Evolutionary conservation across 2,329 filamentous ascomycete genomes (phyloP).

Genomic region (Didymella arachidicola): DNA sequence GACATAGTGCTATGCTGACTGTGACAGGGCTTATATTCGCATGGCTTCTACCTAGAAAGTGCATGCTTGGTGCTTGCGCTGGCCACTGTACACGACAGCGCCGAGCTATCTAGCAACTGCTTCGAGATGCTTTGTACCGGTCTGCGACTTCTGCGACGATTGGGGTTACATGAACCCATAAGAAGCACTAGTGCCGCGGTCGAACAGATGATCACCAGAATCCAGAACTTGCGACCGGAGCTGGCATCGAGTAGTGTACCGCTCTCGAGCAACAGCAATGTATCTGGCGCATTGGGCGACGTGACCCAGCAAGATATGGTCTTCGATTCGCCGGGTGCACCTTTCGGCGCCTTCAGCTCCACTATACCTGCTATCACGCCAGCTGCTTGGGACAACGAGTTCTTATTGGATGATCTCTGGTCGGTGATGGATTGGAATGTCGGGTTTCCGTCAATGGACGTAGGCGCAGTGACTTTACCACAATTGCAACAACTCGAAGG

Average conservation of each 20-base stretch:
- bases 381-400: background rate
- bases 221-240: background rate
- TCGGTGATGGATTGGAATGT: slow-evolving; percentile 21
- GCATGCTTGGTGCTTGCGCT: slow-evolving; percentile 16
- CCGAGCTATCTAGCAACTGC: background rate
- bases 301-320: background rate
- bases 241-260: background rate
- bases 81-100: slow-evolving; percentile 5
- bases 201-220: slow-evolving; percentile 16
- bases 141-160: slow-evolving; percentile 1
- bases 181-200: slow-evolving; percentile 9
- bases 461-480: background rate
- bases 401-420: slow-evolving; percentile 20
- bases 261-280: background rate
- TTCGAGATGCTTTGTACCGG: slow-evolving; percentile 9
- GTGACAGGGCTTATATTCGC: slow-evolving; percentile 5
- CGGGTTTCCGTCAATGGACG: slow-evolving; percentile 14
- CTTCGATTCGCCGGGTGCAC: background rate
- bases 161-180: slow-evolving; percentile 8
- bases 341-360: background rate
- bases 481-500: background rate
- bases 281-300: background rate
- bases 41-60: slow-evolving; percentile 18
- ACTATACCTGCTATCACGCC: background rate
- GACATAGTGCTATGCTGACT: background rate